Evolutionary conservation across 257 asterid species (phyloP), one percentile per base, ranked within the genome.

Genomic region (Verbena officinalis): DNA sequence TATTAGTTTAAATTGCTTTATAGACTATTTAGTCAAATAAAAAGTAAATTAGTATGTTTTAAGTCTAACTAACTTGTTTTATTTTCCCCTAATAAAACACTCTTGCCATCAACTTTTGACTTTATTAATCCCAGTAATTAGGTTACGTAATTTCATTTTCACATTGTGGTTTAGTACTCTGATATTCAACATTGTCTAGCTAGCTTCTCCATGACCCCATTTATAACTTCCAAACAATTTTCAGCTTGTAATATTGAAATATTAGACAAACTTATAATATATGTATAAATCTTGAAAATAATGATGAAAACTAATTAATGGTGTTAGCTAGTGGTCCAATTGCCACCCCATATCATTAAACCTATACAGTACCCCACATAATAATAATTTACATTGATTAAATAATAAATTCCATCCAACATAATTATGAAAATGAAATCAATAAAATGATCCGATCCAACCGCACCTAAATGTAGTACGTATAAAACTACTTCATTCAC

Each of bases 31-130:
- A 44, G 3, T 7, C 0, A 48, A 48, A 48, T 8, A 48, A 7
- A 48, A 5, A 19, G 33, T 27, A 5, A 27, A 27, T 2, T 5
- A 27, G 33, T 27, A 27, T 5, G 33, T 27, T 5, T 27, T 2
- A 27, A 12, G 43, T 45, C 22, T 22, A 54, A 14, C 51, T 6
- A 13, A 22, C 55, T 17, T 44, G 22, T 8, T 36, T 44, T 21
- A 15, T 19, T 23, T 20, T 27, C 49, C 64, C 34, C 49, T 36
- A 57, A 38, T 36, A 64, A 38, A 59, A 71, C 67, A 71, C 27
- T 45, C 51, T 34, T 64, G 67, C 55, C 71, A 71, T 48, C 49
- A 63, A 62, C 9, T 64, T 27, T 64, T 64, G 71, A 71, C 71
- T 64, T 5, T 54, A 22, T 4, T 49, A n/a, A n/a, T 27, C 5